Evolutionary conservation across 306 rosid genomes (phyloP), one percentile per base, ranked within the genome.

Genomic region (Cyamopsis tetragonoloba): DNA sequence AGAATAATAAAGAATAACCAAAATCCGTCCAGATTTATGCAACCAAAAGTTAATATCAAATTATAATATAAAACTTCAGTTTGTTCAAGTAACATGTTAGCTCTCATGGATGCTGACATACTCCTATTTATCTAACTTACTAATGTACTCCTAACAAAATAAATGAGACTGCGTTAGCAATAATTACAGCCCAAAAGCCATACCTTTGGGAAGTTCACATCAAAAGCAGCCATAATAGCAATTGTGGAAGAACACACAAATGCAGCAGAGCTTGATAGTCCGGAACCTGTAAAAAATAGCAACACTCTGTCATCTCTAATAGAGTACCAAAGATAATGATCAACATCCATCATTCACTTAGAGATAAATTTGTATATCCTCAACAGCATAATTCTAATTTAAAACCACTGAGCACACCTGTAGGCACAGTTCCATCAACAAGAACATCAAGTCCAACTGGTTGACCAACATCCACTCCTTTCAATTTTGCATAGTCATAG

Each of bases 161-260:
- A n/a, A n/a, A n/a, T n/a, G n/a, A n/a, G n/a, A n/a, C n/a, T n/a
- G n/a, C n/a, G n/a, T n/a, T n/a, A n/a, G n/a, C n/a, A n/a, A n/a
- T n/a, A n/a, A 55, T 56, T 43, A 11, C 44, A 31, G 26, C 15
- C 28, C 6, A 43, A 31, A 63, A 41, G 27, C 12, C 51, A 66
- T 43, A 87, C 99, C 97, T 93, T 93, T 4, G 97, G 88, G 43
- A 84, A 93, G 74, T 86, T 93, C 74, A 74, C 73, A 48, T 76
- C 90, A 75, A 90, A 88, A 73, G 84, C 96, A 73, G 96, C 96
- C 99, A 93, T 90, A 58, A 93, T 85, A 27, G 95, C 97, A 81
- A 93, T 93, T 13, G 96, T 90, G 59, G 99, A 78, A 64, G 99
- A 86, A 75, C 99, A 93, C 74, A 93, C 99, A 85, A 93, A 85